Conservation (phyloP, 176 grass and related monocot species). For the Luzula sylvatica region DNA sequence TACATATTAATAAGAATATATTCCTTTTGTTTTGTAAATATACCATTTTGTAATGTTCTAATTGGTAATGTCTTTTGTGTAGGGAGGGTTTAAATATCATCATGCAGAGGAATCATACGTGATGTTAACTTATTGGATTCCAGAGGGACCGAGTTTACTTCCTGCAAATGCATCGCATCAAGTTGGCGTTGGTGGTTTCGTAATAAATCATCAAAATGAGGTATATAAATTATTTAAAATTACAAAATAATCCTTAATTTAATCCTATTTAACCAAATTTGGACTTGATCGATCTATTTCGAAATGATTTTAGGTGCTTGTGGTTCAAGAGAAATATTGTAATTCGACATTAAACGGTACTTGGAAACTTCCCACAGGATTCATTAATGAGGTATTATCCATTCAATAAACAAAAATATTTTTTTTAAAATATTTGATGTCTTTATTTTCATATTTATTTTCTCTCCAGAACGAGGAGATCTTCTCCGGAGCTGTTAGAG, state of each 20-base stretch:
- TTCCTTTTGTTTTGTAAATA: no score
- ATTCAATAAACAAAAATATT: neutral
- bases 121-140: slow-evolving; percentile 98
- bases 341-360: slow-evolving; percentile 22
- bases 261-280: neutral
- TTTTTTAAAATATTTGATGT: neutral
- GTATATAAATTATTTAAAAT: slow-evolving; percentile 11
- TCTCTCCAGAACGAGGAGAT: slow-evolving; percentile 75
- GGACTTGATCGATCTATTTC: neutral
- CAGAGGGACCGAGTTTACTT: slow-evolving; percentile 71
- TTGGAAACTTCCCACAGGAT: slow-evolving; percentile 94
- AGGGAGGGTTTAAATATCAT: slow-evolving; percentile 97
- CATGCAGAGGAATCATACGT: slow-evolving; percentile 87
- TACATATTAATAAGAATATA: no score
- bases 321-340: slow-evolving; percentile 77
- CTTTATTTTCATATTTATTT: neutral
- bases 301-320: slow-evolving; percentile 51
- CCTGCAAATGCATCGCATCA: slow-evolving; percentile 94
- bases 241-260: neutral
- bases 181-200: slow-evolving; percentile 88
- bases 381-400: slow-evolving; percentile 63
- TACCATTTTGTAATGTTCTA: neutral
- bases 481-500: slow-evolving; percentile 65
- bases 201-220: slow-evolving; percentile 88
- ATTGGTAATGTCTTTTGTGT: slow-evolving; percentile 2